phyloP scores from a whole-genome alignment of 331 rosid species.

The Quercus tomentella region DNA sequence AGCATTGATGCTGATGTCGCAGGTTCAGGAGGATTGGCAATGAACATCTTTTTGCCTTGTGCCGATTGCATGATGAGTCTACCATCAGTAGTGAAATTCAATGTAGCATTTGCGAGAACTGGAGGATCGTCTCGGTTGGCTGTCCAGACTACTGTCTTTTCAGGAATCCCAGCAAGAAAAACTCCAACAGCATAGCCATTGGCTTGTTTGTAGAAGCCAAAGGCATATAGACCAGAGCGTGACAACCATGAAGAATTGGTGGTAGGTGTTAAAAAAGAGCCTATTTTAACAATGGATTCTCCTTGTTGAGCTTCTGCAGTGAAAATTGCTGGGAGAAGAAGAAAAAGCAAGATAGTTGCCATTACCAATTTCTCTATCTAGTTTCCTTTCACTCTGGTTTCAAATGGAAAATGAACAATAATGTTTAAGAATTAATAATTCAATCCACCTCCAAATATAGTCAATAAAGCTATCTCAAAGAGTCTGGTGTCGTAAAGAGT shows the following conservation, averaged over 20 bases:
- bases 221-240: conserved; percentile 42
- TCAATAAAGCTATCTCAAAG: too few relatives aligned
- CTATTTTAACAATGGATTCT: neutral
- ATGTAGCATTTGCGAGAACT: conserved; percentile 23
- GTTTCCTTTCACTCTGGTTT: neutral
- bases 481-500: too few relatives aligned
- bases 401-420: too few relatives aligned
- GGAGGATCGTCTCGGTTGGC: conserved; percentile 34
- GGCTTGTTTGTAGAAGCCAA: conserved; percentile 48
- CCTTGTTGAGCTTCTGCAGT: conserved; percentile 13
- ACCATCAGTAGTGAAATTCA: conserved; percentile 32
- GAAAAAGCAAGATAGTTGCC: neutral
- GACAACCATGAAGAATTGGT: conserved; percentile 33
- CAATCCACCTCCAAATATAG: too few relatives aligned
- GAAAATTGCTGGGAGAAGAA: neutral
- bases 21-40: neutral
- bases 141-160: conserved; percentile 38
- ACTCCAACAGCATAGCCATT: conserved; percentile 34
- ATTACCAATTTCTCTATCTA: neutral
- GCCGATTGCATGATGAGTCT: conserved; percentile 14
- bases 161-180: conserved; percentile 13
- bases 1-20: conserved; percentile 52
- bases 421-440: too few relatives aligned
- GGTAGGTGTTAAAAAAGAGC: conserved; percentile 25
- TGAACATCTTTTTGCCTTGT: conserved; percentile 2